These are phyloP conservation scores for Mortierella sp. DNA, from an alignment of 371 early-diverging fungal genomes.

Conservation along the genomic window DNA sequence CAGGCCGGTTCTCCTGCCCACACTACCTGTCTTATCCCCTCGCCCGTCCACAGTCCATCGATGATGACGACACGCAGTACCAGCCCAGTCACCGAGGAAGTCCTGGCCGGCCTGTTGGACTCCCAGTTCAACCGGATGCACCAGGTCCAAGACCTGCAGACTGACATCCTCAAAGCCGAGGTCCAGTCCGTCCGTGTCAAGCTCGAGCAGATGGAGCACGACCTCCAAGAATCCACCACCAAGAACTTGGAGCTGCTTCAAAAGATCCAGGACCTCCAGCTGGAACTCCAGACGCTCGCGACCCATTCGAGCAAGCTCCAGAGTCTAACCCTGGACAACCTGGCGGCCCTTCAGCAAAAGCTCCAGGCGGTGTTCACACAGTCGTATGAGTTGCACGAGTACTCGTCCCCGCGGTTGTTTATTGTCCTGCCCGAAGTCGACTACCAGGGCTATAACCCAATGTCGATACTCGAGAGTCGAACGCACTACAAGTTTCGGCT, in stretches of 20 bases:
- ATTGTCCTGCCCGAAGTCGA: conserved; percentile 52
- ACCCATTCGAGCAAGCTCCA: conserved; percentile 14
- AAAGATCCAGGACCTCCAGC: conserved; percentile 7
- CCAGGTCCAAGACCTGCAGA: conserved; percentile 16
- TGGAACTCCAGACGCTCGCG: not conserved
- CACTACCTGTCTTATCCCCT: not conserved
- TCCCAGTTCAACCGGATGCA: not conserved
- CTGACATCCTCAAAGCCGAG: conserved; percentile 9
- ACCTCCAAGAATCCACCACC: conserved; percentile 15
- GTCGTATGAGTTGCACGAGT: conserved; percentile 54
- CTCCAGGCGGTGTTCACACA: conserved; percentile 44
- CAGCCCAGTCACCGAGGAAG: conserved; percentile 3
- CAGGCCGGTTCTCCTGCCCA: not conserved
- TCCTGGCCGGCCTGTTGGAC: not conserved
- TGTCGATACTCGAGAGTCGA: conserved; percentile 15
- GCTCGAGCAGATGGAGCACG: conserved; percentile 14
- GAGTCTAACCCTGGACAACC: conserved; percentile 17
- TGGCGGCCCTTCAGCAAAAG: conserved; percentile 21
- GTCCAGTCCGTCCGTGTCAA: conserved; percentile 14
- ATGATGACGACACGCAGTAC: not conserved
- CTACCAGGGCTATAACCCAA: conserved; percentile 35
- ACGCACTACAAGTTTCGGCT: conserved; percentile 38
- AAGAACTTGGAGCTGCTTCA: conserved; percentile 16
- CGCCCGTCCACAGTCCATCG: not conserved
- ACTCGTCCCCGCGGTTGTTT: conserved; percentile 46